These are phyloP conservation scores for Begonia loranthoides DNA, from an alignment of 306 rosid species.

Conservation along the genomic window DNA sequence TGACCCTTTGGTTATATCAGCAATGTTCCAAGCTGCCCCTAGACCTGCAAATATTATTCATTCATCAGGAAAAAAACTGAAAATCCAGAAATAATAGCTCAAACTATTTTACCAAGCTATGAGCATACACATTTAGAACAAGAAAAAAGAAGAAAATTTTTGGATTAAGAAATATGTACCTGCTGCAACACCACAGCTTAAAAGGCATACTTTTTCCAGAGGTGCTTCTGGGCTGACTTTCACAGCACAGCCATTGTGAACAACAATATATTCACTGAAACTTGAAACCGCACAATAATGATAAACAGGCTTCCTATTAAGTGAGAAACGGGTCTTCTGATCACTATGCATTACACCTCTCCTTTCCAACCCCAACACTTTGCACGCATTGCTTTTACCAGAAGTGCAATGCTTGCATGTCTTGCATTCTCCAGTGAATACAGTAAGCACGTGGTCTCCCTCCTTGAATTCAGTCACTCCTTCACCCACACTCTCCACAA, in stretches of 20 bases:
- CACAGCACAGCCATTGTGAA: slow-evolving; percentile 96
- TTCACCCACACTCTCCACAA: slow-evolving; percentile 85
- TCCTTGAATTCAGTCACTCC: slow-evolving; percentile 70
- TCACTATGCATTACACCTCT: slow-evolving; percentile 90
- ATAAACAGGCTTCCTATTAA: slow-evolving; percentile 69
- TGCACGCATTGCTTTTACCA: slow-evolving; percentile 72
- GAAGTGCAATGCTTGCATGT: slow-evolving; percentile 58
- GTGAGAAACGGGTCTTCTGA: slow-evolving; percentile 76
- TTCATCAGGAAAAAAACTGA: slow-evolving; percentile 6
- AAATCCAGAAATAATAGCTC: neutral
- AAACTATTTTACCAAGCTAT: neutral
- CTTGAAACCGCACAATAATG: slow-evolving; percentile 97
- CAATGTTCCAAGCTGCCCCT: slow-evolving; percentile 96
- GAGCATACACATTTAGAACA: neutral
- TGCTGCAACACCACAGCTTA: slow-evolving; percentile 94
- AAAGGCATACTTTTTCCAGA: slow-evolving; percentile 77
- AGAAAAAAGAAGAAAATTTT: neutral
- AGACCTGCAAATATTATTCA: slow-evolving; percentile 34
- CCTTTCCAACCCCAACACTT: slow-evolving; percentile 77
- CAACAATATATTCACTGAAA: slow-evolving; percentile 83
- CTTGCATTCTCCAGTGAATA: slow-evolving; percentile 87
- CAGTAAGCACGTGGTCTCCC: slow-evolving; percentile 86
- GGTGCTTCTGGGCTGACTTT: slow-evolving; percentile 51
- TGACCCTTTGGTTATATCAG: slow-evolving; percentile 72
- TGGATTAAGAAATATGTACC: slow-evolving; percentile 27